These are phyloP conservation scores for Biancaea sappan DNA, from an alignment of 306 rosid genomes.

Conservation along the genomic window DNA sequence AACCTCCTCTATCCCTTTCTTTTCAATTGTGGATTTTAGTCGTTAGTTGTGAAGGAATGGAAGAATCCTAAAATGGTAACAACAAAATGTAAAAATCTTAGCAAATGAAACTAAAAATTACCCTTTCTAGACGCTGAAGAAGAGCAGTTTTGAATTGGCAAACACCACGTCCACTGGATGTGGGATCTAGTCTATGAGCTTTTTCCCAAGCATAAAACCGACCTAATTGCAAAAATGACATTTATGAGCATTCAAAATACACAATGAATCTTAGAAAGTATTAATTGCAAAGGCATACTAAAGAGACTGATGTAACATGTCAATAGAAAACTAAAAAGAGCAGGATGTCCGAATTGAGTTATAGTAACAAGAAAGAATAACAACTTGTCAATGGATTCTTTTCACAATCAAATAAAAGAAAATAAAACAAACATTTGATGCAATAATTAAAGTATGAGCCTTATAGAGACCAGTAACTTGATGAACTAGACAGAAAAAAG, in stretches of 20 bases:
- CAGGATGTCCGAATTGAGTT: not conserved
- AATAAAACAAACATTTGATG: constrained; percentile 6
- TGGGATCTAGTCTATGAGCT: constrained; percentile 95
- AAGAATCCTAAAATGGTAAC: constrained; percentile 13
- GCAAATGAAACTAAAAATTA: constrained; percentile 41
- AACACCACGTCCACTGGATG: constrained; percentile 95
- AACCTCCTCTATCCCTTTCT: constrained; percentile 21
- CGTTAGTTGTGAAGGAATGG: not conserved
- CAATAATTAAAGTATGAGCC: constrained; percentile 8
- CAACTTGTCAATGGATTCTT: constrained; percentile 11
- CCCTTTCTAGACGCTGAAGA: constrained; percentile 96
- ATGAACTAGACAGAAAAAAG: constrained; percentile 3
- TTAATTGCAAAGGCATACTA: not conserved
- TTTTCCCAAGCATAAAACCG: constrained; percentile 98
- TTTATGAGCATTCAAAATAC: constrained; percentile 26
- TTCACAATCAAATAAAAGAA: constrained; percentile 29
- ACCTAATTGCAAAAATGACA: constrained; percentile 54
- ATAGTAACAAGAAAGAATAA: not conserved
- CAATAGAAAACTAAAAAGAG: constrained; percentile 25
- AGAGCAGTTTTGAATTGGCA: constrained; percentile 99
- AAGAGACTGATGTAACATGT: constrained; percentile 3
- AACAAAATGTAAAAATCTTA: no score
- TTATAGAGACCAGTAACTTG: not conserved
- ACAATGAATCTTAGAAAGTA: constrained; percentile 30
- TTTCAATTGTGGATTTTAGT: constrained; percentile 1